A percentile compares a stretch with the other conserved stretches of the same genome.
These are phyloP conservation scores for Fonsecaea nubica DNA, from an alignment of 2,329 filamentous ascomycete species.

Conservation along the genomic window DNA sequence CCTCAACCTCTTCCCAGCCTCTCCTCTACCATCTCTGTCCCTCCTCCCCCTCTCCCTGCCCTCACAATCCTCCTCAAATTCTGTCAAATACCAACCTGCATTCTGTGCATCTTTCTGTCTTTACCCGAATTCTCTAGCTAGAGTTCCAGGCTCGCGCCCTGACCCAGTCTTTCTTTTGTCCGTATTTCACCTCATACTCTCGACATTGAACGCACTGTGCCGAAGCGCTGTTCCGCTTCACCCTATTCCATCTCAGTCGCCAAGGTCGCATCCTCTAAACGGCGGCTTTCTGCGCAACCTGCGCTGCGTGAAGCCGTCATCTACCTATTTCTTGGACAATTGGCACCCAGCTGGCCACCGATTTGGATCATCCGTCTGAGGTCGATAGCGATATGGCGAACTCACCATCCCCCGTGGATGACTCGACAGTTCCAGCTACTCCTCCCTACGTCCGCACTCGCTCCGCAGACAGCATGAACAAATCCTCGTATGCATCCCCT, in stretches of 20 bases:
- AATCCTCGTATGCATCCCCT: constrained; percentile 35
- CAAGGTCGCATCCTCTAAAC: background rate
- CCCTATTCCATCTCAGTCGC: background rate
- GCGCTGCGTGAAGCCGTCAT: background rate
- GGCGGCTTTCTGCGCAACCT: background rate
- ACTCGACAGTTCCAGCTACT: constrained; percentile 30
- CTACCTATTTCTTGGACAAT: background rate
- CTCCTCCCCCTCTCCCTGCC: background rate
- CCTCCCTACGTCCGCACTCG: constrained; percentile 33
- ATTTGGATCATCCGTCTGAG: background rate
- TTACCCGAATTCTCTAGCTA: constrained; percentile 1
- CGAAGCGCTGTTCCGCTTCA: background rate
- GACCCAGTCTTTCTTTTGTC: constrained; percentile 3
- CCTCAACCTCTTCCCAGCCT: constrained; percentile 13
- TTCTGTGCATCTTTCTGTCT: constrained; percentile 2
- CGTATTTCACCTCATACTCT: background rate
- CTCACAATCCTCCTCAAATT: constrained; percentile 8
- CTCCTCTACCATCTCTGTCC: background rate
- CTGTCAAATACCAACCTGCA: constrained; percentile 25
- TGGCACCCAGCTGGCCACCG: background rate
- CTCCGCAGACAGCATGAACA: constrained; percentile 35
- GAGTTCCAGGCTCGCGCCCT: background rate
- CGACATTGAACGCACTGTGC: background rate
- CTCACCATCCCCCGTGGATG: constrained; percentile 18
- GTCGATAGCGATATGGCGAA: constrained; percentile 23